Percentiles rank a stretch among this genome's conserved stretches.
phyloP scores from a whole-genome alignment of 345 rosid genomes.

The Dimocarpus longan region DNA sequence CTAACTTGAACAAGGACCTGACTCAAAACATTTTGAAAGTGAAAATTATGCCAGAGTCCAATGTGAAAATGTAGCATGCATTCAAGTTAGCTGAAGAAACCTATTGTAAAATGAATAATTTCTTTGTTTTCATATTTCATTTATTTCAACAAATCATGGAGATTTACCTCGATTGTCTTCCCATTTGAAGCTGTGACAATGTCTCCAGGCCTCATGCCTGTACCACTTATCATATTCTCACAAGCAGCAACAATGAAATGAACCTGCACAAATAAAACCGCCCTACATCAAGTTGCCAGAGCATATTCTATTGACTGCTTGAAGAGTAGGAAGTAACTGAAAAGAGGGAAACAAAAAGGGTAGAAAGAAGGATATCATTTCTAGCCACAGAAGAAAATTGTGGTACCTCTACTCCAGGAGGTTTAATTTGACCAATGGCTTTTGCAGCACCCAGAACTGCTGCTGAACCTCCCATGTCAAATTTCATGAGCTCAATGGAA shows the following conservation, averaged over 20 bases:
- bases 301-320: not conserved
- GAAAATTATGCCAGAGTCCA: not conserved
- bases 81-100: not conserved
- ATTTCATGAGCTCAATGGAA: conserved; percentile 84
- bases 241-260: conserved; percentile 97
- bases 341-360: not conserved
- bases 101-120: not conserved
- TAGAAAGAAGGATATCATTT: not conserved
- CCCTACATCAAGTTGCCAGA: not conserved
- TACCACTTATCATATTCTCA: conserved; percentile 99
- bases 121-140: not conserved
- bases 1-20: not conserved
- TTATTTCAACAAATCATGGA: not conserved
- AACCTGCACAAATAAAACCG: conserved; percentile 48
- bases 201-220: conserved; percentile 99
- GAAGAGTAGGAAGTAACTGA: not conserved
- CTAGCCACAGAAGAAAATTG: conserved; percentile 4
- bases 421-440: conserved; percentile 91
- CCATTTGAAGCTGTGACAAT: conserved; percentile 94
- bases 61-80: conserved; percentile 8
- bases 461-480: conserved; percentile 95
- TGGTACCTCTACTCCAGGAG: conserved; percentile 91
- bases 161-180: conserved; percentile 85
- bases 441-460: conserved; percentile 97
- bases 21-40: not conserved